Evolutionary conservation across 805 yeast species (phyloP).

Genomic region (Saccharomycopsis schoenii): DNA sequence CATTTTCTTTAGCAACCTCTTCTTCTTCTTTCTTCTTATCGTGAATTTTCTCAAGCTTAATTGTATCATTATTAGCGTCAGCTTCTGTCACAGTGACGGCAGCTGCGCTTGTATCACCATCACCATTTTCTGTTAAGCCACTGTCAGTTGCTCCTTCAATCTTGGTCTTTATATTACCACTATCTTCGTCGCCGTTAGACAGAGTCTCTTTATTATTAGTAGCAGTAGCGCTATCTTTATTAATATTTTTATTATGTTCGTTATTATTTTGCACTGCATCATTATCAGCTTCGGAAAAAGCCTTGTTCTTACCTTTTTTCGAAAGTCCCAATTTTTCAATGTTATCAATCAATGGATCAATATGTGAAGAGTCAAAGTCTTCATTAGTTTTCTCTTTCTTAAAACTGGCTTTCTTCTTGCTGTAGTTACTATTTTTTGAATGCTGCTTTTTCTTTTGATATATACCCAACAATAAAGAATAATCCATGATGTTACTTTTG

Average conservation of each 20-base stretch:
- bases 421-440: no score
- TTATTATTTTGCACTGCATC: no score
- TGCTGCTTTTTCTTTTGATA: conserved; percentile 27
- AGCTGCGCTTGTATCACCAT: no score
- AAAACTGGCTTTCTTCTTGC: not conserved
- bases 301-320: no score
- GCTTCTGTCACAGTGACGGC: no score
- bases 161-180: no score
- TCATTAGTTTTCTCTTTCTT: not conserved
- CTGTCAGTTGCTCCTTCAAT: no score
- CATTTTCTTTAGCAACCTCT: not conserved
- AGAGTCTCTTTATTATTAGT: not conserved
- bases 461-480: conserved; percentile 79
- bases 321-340: no score
- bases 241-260: not conserved
- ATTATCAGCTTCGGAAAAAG: no score
- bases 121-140: no score
- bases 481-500: conserved; percentile 85
- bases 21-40: conserved; percentile 22
- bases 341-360: not conserved
- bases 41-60: conserved; percentile 28
- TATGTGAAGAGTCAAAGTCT: not conserved
- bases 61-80: no score
- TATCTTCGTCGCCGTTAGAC: no score
- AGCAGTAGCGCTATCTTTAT: not conserved